A percentile compares a stretch with the other conserved stretches of the same genome.
These are phyloP conservation scores for Eucalyptus pumila DNA, from an alignment of 345 rosid genomes.

Conservation along the genomic window DNA sequence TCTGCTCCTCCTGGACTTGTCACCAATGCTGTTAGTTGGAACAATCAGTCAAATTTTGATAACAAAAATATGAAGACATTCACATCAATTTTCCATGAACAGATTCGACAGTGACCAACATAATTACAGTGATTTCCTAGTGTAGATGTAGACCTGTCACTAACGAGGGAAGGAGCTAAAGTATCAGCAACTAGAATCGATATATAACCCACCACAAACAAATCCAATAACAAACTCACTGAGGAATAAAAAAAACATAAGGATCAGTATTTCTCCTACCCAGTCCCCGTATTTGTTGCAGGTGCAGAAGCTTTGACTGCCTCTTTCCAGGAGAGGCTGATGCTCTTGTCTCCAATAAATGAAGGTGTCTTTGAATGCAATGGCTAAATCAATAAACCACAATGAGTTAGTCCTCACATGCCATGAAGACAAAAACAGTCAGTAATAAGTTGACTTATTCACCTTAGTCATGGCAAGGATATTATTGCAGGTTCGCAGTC, in stretches of 20 bases:
- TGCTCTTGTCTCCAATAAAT: conserved; percentile 81
- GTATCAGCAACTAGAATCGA: not conserved
- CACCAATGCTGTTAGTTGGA: not conserved
- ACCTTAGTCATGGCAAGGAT: conserved; percentile 98
- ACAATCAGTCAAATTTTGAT: not conserved
- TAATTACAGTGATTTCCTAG: not conserved
- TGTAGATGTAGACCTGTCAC: not conserved
- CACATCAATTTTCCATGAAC: not conserved
- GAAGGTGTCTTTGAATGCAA: conserved; percentile 80
- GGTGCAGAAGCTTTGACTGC: conserved; percentile 41
- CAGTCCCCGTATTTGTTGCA: conserved; percentile 28
- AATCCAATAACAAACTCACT: not conserved
- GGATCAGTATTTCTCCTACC: conserved; percentile 26
- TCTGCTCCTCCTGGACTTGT: not conserved
- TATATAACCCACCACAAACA: not conserved
- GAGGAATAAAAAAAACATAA: not conserved
- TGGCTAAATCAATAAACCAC: conserved; percentile 28
- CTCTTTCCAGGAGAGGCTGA: conserved; percentile 95
- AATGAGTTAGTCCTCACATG: not conserved
- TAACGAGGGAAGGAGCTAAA: not conserved
- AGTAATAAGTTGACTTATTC: not conserved
- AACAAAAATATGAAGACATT: not conserved
- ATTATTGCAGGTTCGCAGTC: conserved; percentile 90
- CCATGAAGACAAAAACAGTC: not conserved
- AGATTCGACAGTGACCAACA: not conserved